Base-by-base conservation (phyloP, 2,329 filamentous ascomycete genomes). In the Fusarium incarnatum region DNA sequence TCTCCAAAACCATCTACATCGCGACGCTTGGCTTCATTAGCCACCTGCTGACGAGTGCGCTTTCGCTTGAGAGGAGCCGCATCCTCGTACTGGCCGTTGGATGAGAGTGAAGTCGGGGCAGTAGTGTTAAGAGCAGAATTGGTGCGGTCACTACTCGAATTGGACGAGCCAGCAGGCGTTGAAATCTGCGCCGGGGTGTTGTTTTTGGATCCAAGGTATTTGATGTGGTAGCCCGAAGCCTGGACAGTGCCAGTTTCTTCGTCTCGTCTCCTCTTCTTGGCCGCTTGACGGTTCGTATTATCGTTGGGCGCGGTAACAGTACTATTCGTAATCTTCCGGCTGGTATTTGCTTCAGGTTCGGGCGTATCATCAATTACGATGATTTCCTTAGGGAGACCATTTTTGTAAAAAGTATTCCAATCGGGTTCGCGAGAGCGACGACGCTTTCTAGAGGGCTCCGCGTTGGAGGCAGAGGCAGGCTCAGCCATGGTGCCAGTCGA, bases 11-110 rank as follows among this genome's bases (percentile, higher is more conserved):
- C 85, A 75, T 94, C 92, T 46, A 92, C 83, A 75, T 96, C 92
- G 74, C 91, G 88, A 72, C 91, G 86, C 79, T 94, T 95, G 57
- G 92, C 91, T 79, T 97, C 93, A 77, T 94, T 93, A 75, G 93
- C 92, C 59, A 91, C 86, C 71, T 94, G 92, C 72, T 94, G 92
- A 65, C 93, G 89, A 46, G 92, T 94, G 18, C 96, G 89, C 82
- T 97, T 98, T 76, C 94, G 88, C 83, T 98, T 98, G 80, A 96
- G 92, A 34, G 94, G 93, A n/a, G 89, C 84, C 55, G 87, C 85
- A 32, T 91, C 87, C 53, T 92, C 90, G 76, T 92, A 91, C 47
- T 88, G 85, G 64, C 85, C 81, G 60, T 84, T 86, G 5, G 88
- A 88, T 1, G 88, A 89, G 44, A 88, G 81, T 8, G 95, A 98